These are phyloP conservation scores for Trypanosomatidae sp. DNA, from an alignment of 208 protist species.

Conservation along the genomic window DNA sequence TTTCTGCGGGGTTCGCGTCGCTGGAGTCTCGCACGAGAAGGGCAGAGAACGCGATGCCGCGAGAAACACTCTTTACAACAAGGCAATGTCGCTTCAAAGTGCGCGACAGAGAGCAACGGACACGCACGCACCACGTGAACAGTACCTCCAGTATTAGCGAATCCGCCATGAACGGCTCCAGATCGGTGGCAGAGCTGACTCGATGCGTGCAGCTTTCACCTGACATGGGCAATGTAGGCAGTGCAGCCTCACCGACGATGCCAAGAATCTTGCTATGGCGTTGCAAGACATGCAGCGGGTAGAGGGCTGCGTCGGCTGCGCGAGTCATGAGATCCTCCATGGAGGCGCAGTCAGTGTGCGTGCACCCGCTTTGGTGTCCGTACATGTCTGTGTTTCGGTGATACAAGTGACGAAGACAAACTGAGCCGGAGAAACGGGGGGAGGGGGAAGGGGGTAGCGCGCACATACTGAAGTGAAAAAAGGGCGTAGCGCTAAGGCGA, in stretches of 20 bases:
- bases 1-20: background rate
- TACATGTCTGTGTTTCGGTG: background rate
- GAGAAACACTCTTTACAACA: slow-evolving; percentile 5
- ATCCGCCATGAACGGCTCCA: background rate
- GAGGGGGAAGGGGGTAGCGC: background rate
- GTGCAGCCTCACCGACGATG: slow-evolving; percentile 12
- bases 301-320: background rate
- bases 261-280: slow-evolving; percentile 5
- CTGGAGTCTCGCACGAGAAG: background rate
- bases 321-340: background rate
- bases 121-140: slow-evolving; percentile 17
- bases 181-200: background rate
- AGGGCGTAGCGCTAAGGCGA: background rate
- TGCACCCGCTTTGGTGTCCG: background rate
- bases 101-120: slow-evolving; percentile 11
- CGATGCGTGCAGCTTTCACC: slow-evolving; percentile 2
- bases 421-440: background rate
- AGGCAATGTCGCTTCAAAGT: slow-evolving; percentile 11
- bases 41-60: background rate
- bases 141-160: background rate
- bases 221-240: slow-evolving; percentile 12
- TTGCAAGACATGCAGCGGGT: slow-evolving; percentile 6
- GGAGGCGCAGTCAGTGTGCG: background rate
- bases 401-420: background rate
- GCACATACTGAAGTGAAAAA: background rate